Base-by-base conservation (phyloP, 768 basidiomycete genomes). In the Tulasnella sp. region DNA sequence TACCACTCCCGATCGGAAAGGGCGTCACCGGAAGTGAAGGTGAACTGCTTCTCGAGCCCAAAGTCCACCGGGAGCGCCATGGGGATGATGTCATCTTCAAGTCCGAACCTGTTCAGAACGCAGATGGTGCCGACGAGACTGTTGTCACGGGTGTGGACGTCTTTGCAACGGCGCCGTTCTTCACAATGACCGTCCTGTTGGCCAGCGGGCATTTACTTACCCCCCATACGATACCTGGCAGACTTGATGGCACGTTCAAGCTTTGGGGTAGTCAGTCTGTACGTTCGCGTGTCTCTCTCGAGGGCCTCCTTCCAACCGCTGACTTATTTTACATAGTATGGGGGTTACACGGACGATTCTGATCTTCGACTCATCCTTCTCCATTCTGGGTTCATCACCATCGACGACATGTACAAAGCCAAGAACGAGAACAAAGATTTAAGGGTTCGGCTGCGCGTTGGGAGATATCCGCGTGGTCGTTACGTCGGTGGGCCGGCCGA, bases 271-370 rank as follows among this genome's bases (percentile, higher is more conserved):
- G 75, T 78, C 74, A 77, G 40, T 77, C 77, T 26, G 77, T 78
- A 57, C 29, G 72, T 75, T n/a, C 26, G 48, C 37, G 2, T 32
- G 6, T 23, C 35, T 55, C 75, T 16, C n/a, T 15, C 16, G 4
- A 20, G 23, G 35, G 1, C 37, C 13, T 10, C 13, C 39, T 20
- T 74, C 71, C 48, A 9, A 46, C 42, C 11, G n/a, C 77, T 77
- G 69, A 77, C 61, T 1, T n/a, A 16, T 18, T 72, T 51, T 23
- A 35, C 70, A 74, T 29, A 77, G 77, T 77, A 77, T 71, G 79
- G 78, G 2, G 79, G 79, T 0, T 80, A 80, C 72, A 80, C 79
- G 18, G 79, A 80, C 70, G 79, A 80, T 44, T 80, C 79, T 20
- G 79, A 80, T 70, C 35, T 80, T 11, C 57, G 79, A 5, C 73